Percentiles rank a stretch among this genome's conserved stretches.
phyloP scores from a whole-genome alignment of 345 rosid genomes.

The Camelina laxa region DNA sequence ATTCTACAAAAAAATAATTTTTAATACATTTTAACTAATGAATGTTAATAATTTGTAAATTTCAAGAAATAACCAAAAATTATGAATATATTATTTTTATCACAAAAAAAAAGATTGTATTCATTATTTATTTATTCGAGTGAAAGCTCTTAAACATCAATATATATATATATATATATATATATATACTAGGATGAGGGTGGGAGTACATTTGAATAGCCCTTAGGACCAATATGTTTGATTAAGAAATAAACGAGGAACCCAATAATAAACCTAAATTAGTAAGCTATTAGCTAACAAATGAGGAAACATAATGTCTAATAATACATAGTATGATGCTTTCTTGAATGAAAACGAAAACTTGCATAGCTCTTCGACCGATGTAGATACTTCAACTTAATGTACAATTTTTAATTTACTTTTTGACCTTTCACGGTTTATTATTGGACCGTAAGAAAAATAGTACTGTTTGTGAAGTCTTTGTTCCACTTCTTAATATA shows the following conservation, averaged over 20 bases:
- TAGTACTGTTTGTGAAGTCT: constrained; percentile 16
- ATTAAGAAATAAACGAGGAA: background rate
- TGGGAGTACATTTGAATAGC: background rate
- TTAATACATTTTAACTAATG: no score
- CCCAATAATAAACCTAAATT: background rate
- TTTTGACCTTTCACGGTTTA: constrained; percentile 16
- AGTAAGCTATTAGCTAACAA: background rate
- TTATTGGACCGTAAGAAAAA: background rate
- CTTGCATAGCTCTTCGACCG: constrained; percentile 1
- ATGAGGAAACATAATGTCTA: background rate
- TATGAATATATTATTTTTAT: no score
- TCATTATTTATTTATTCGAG: no score
- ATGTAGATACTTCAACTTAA: background rate
- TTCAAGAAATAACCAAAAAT: no score
- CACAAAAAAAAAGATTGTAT: no score
- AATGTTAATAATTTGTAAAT: no score
- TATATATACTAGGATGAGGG: no score
- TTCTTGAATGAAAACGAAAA: constrained; percentile 12
- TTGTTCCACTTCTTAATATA: constrained; percentile 21
- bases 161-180: no score
- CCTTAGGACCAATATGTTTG: background rate
- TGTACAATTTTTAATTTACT: background rate
- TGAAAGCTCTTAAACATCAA: no score
- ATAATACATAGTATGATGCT: background rate
- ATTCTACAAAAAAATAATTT: no score